Percentiles rank a stretch among this genome's conserved stretches.
Evolutionary conservation across 805 yeast species (phyloP).

Genomic region (Nakazawaea ernobii): DNA sequence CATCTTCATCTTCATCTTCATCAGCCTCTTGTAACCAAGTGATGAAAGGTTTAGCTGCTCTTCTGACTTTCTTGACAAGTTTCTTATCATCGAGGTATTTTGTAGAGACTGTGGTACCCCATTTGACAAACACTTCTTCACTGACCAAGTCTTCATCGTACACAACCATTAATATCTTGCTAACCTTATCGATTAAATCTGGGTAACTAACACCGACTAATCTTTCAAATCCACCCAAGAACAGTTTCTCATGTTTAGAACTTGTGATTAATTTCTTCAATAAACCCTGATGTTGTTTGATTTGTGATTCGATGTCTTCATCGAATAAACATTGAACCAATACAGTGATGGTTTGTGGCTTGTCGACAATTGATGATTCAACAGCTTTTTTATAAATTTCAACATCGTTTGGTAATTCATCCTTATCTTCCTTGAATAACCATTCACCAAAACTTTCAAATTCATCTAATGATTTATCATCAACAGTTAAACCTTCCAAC

Average conservation of each 20-base stretch:
- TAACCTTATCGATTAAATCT: conserved; percentile 58
- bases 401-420: conserved; percentile 70
- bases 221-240: conserved; percentile 95
- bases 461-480: conserved; percentile 38
- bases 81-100: conserved; percentile 86
- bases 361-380: conserved; percentile 67
- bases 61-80: conserved; percentile 86
- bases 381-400: conserved; percentile 88
- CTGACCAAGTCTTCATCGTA: conserved; percentile 81
- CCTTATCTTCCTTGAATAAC: conserved; percentile 48
- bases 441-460: conserved; percentile 86
- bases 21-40: conserved; percentile 96
- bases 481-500: conserved; percentile 57
- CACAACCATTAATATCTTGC: conserved; percentile 74
- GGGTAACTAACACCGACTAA: conserved; percentile 79
- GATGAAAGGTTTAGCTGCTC: conserved; percentile 92
- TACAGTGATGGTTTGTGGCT: conserved; percentile 79
- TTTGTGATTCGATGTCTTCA: conserved; percentile 66
- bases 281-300: conserved; percentile 75
- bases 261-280: conserved; percentile 69
- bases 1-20: conserved; percentile 47
- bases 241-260: conserved; percentile 73
- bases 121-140: conserved; percentile 73
- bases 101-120: conserved; percentile 91
- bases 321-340: conserved; percentile 86